phyloP scores from a whole-genome alignment of 352 stramenopile genomes.

The Globisporangium yorkense region DNA sequence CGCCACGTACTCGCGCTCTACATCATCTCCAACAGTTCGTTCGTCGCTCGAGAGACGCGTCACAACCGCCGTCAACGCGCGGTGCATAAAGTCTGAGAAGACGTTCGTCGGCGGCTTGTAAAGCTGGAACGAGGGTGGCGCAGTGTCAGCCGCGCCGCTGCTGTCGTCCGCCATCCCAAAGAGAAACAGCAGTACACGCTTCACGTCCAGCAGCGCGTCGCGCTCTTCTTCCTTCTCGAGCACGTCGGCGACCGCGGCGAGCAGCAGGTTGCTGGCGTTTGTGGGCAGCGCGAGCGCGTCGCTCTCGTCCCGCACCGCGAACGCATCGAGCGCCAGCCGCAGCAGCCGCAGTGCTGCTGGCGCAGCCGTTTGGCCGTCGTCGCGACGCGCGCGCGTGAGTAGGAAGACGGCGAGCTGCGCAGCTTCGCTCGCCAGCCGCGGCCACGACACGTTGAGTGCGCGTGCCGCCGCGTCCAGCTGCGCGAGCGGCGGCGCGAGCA shows the following conservation, averaged over 20 bases:
- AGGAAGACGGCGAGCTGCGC: constrained; percentile 70
- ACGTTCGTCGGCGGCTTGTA: constrained; percentile 81
- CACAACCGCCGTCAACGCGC: constrained; percentile 27
- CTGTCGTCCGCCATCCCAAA: constrained; percentile 38
- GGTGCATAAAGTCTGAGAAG: constrained; percentile 65
- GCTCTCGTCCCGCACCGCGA: constrained; percentile 19
- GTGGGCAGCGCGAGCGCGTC: constrained; percentile 33
- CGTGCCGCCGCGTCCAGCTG: constrained; percentile 25
- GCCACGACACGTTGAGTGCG: constrained; percentile 53
- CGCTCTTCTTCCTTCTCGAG: constrained; percentile 32
- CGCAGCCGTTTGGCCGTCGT: constrained; percentile 24
- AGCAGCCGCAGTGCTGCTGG: constrained; percentile 43
- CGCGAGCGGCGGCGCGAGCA: constrained; percentile 21
- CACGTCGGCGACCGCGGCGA: constrained; percentile 53
- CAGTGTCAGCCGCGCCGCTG: neutral
- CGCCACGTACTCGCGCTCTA: constrained; percentile 25
- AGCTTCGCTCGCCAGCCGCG: constrained; percentile 48
- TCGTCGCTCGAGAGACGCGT: constrained; percentile 2
- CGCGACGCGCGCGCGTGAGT: constrained; percentile 42
- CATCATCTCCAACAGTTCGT: neutral
- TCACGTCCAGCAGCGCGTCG: constrained; percentile 43
- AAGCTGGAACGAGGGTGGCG: constrained; percentile 52
- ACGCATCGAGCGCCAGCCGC: constrained; percentile 42
- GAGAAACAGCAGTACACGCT: constrained; percentile 54
- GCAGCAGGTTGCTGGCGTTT: constrained; percentile 74